A percentile compares a stretch with the other conserved stretches of the same genome.
Evolutionary conservation across 2,329 filamentous ascomycete genomes (phyloP).

Genomic region (Cladosporium sp.): DNA sequence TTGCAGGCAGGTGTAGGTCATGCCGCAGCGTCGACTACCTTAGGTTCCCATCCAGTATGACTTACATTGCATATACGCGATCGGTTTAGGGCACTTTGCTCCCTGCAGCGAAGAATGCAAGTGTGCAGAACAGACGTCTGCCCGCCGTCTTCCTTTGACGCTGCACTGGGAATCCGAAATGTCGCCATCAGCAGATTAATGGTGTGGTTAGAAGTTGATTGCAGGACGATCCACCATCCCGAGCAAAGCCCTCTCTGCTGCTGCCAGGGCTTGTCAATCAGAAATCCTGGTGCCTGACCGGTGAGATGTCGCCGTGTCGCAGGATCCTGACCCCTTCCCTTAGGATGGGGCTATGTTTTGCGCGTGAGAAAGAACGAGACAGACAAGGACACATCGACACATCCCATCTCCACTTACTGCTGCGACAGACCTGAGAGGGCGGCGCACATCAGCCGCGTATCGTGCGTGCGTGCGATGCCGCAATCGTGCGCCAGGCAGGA

Average conservation of each 20-base stretch:
- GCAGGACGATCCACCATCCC: not conserved
- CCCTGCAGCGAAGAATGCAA: not conserved
- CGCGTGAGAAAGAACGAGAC: not conserved
- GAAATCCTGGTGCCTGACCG: slow-evolving; percentile 4
- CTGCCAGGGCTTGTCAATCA: not conserved
- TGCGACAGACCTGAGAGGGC: not conserved
- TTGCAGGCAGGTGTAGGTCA: not conserved
- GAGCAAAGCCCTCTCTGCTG: not conserved
- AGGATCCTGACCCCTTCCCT: not conserved
- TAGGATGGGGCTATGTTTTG: slow-evolving; percentile 9
- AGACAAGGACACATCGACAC: not conserved
- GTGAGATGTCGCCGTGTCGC: not conserved
- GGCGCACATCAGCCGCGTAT: not conserved
- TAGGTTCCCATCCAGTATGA: slow-evolving; percentile 1
- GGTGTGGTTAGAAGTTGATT: not conserved
- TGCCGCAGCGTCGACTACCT: slow-evolving; percentile 4
- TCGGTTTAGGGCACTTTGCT: not conserved
- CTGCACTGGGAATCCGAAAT: not conserved
- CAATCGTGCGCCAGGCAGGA: slow-evolving; percentile 9
- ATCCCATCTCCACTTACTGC: not conserved
- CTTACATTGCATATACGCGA: slow-evolving; percentile 7
- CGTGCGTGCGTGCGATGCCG: not conserved
- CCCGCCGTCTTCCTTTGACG: not conserved
- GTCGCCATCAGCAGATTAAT: not conserved
- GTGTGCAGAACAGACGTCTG: slow-evolving; percentile 6